phyloP scores from a whole-genome alignment of 352 stramenopile genomes.

The Blastocystis sp. region DNA sequence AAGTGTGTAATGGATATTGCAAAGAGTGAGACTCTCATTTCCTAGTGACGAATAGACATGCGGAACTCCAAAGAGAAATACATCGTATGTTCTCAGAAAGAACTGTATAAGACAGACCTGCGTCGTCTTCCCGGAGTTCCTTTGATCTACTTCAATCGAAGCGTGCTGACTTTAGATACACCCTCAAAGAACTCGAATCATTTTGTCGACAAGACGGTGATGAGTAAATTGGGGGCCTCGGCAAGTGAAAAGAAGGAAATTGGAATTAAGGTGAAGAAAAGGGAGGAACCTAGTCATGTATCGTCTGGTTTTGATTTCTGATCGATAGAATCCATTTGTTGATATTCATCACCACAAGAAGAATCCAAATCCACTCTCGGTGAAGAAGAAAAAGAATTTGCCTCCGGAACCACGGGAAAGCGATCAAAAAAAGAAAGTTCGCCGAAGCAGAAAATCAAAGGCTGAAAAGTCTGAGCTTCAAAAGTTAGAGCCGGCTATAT shows the following conservation, averaged over 20 bases:
- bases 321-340: slow-evolving; percentile 17
- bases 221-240: slow-evolving; percentile 7
- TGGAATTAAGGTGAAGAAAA: slow-evolving; percentile 9
- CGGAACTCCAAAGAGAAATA: slow-evolving; percentile 55
- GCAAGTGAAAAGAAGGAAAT: neutral
- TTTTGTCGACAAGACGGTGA: slow-evolving; percentile 1
- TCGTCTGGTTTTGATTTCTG: neutral
- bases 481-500: neutral
- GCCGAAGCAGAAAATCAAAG: slow-evolving; percentile 16
- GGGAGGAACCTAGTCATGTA: slow-evolving; percentile 9
- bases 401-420: neutral
- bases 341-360: slow-evolving; percentile 47
- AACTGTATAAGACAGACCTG: slow-evolving; percentile 26
- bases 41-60: slow-evolving; percentile 14
- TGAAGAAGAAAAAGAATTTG: slow-evolving; percentile 48
- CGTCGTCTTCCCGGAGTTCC: slow-evolving; percentile 19
- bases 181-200: slow-evolving; percentile 52
- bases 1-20: slow-evolving; percentile 48
- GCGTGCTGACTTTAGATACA: slow-evolving; percentile 12
- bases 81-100: slow-evolving; percentile 37
- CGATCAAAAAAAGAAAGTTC: neutral
- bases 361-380: slow-evolving; percentile 33
- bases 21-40: neutral
- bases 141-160: slow-evolving; percentile 55
- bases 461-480: neutral